Evolutionary conservation across 352 stramenopile genomes (phyloP), one percentile per base, ranked within the genome.

Genomic region (Saprolegnia diclina): DNA sequence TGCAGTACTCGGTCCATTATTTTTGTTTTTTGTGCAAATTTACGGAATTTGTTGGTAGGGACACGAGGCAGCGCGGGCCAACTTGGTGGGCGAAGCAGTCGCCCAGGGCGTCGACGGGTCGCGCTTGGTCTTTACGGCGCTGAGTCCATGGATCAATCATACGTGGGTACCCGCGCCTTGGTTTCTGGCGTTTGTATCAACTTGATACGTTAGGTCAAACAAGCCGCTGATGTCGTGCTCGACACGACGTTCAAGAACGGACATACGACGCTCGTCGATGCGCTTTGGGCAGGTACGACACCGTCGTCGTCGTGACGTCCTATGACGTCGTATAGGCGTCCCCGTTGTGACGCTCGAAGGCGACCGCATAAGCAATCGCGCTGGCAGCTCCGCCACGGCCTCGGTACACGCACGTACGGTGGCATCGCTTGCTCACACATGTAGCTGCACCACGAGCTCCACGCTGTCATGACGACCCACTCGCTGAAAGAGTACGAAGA

Each of bases 201-300:
- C 18, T 35, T 56, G 13, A 32, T 64, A 21, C 37, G 6, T 19
- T 74, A 85, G 63, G 70, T 71, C 16, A 96, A 96, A 53, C 82
- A 82, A 40, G 75, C 72, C 0, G 80, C 85, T 0, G 85, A 96
- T 38, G 52, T 96, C 7, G 65, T 90, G 16, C 81, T 96, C 9
- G 88, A 96, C 57, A 94, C 88, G 2, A 67, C 80, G n/a, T 65
- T 89, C 13, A 94, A 94, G 72, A 95, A 94, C 55, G 87, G 85
- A 0, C 87, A 95, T 72, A 95, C 85, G 16, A 94, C 87, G 11
- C 72, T 90, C 26, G 63, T 92, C 22, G 88, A 96, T 57, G 86
- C 79, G 5, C 71, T 94, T 4, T 94, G 82, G 74, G 86, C 88
- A 18, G 86, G 52, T 65, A 56, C 9, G 3, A 11, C 10, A 37